phyloP scores from a whole-genome alignment of 192 early-diverging fungal species.

The Podila clonocystis region DNA sequence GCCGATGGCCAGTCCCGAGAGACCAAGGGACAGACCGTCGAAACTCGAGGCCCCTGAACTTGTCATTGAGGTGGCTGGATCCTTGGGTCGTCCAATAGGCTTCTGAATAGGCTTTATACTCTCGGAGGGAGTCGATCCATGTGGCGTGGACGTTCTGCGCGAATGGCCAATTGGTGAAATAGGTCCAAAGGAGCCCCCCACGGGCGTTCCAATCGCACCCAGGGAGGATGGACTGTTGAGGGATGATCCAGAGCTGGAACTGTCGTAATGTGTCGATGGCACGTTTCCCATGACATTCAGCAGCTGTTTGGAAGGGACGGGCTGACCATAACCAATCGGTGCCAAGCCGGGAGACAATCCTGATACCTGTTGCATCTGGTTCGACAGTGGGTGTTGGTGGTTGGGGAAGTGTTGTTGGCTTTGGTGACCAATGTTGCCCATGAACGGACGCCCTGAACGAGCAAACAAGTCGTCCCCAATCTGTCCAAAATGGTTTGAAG shows the following conservation, averaged over 20 bases:
- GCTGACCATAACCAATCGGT: constrained; percentile 33
- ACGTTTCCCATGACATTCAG: constrained; percentile 31
- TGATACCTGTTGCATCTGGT: constrained; percentile 11
- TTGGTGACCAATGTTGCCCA: constrained; percentile 13
- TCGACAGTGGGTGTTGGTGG: constrained; percentile 17
- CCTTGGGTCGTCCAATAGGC: constrained; percentile 55
- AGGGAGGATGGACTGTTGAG: constrained; percentile 37
- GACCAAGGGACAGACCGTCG: constrained; percentile 32
- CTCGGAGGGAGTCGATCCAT: constrained; percentile 31
- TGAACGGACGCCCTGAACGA: constrained; percentile 13
- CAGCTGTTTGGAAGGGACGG: constrained; percentile 23
- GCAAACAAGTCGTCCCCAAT: constrained; percentile 22
- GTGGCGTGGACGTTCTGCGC: constrained; percentile 50
- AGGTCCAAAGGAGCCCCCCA: constrained; percentile 36
- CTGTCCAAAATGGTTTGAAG: constrained; percentile 28
- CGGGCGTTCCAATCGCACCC: constrained; percentile 40
- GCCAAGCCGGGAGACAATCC: constrained; percentile 36
- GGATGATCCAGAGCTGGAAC: constrained; percentile 30
- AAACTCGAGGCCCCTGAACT: constrained; percentile 14
- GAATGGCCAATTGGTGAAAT: constrained; percentile 57
- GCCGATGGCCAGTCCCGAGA: constrained; percentile 31
- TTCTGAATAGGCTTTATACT: constrained; percentile 52
- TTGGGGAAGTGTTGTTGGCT: constrained; percentile 9
- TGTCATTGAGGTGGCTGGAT: constrained; percentile 2
- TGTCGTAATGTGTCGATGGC: constrained; percentile 22